These are phyloP conservation scores for Mikania micrantha DNA, from an alignment of 129 eudicot genomes.

Conservation along the genomic window DNA sequence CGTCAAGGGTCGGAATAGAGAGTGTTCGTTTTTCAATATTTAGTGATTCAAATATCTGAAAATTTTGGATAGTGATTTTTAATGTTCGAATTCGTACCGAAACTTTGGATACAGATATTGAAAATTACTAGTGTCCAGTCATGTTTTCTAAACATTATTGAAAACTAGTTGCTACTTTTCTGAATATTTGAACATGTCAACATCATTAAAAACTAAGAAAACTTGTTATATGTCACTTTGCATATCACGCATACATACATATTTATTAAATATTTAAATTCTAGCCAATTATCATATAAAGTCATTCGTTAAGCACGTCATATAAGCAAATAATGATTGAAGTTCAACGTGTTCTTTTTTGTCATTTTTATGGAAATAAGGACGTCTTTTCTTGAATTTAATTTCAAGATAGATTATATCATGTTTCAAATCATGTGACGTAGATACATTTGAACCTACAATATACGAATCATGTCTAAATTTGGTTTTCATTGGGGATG, in stretches of 20 bases:
- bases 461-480: background rate
- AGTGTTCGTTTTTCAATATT: no score
- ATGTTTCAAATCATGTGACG: no score
- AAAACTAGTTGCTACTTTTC: no score
- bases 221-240: background rate
- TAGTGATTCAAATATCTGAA: no score
- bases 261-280: background rate
- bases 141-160: no score
- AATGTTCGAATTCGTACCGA: no score
- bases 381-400: background rate
- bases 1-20: no score
- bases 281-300: background rate
- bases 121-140: no score
- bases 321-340: background rate
- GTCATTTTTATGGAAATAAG: background rate
- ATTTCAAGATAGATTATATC: background rate
- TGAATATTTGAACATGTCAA: no score
- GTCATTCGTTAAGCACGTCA: background rate
- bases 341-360: background rate
- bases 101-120: no score
- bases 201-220: background rate
- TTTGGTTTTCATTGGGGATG: background rate
- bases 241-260: background rate
- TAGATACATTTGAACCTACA: background rate
- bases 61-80: no score